Evolutionary conservation across 139 green algal species (phyloP).

Genomic region (Desmodesmus armatus): DNA sequence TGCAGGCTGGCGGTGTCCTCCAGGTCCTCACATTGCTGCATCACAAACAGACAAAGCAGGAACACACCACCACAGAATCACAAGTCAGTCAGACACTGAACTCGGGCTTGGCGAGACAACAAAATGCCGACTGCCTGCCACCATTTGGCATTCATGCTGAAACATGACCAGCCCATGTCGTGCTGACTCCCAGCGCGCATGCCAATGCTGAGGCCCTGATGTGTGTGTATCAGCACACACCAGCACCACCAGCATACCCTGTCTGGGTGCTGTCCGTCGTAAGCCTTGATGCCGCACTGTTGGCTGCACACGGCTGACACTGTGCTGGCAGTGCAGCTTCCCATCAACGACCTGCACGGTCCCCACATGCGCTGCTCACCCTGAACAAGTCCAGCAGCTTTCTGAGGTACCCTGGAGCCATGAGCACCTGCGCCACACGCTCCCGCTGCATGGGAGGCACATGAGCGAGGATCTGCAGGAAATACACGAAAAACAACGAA

Average conservation of each 20-base stretch:
- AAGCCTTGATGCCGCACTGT: too few species aligned
- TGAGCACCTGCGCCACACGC: slow-evolving; percentile 74
- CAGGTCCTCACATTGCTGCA: slow-evolving; percentile 91
- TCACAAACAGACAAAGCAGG: background rate
- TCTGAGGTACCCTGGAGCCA: slow-evolving; percentile 70
- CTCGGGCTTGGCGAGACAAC: too few species aligned
- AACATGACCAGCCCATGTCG: background rate
- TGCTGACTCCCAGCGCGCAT: too few species aligned
- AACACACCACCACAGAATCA: background rate
- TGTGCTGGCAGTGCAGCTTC: too few species aligned
- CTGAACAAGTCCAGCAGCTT: slow-evolving; percentile 91
- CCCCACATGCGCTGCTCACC: slow-evolving; percentile 62
- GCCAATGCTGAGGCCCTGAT: background rate
- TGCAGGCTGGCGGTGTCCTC: slow-evolving; percentile 86
- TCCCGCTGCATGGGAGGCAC: slow-evolving; percentile 83
- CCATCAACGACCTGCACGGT: too few species aligned
- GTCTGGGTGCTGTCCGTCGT: too few species aligned
- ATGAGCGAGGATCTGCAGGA: slow-evolving; percentile 67
- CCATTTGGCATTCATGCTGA: background rate
- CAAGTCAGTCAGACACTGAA: too few species aligned
- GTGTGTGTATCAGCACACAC: background rate
- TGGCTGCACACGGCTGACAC: too few species aligned
- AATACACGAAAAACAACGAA: background rate
- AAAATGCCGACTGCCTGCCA: background rate
- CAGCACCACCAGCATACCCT: background rate